Evolutionary conservation across 1,139 yeast species (phyloP).

Genomic region (Kodamaea arcana): DNA sequence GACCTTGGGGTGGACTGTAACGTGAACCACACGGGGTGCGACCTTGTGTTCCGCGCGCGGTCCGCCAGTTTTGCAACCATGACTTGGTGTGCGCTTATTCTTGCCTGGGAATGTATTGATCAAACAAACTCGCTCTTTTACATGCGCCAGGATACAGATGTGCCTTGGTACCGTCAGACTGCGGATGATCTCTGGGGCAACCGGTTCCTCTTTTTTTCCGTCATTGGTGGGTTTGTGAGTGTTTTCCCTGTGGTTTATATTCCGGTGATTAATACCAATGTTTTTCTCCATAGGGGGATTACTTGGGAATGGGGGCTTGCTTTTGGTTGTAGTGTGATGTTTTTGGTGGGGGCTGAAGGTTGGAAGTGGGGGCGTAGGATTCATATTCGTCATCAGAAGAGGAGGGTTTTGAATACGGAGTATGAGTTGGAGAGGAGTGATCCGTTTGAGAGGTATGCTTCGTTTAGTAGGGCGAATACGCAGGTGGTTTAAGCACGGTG

Average conservation of each 20-base stretch:
- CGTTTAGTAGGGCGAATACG: slow-evolving; percentile 20
- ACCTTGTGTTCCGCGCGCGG: slow-evolving; percentile 23
- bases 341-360: slow-evolving; percentile 20
- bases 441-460: slow-evolving; percentile 24
- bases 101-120: slow-evolving; percentile 28
- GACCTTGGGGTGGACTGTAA: slow-evolving; percentile 29
- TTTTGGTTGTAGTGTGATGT: slow-evolving; percentile 19
- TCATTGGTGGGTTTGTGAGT: slow-evolving; percentile 20
- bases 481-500: slow-evolving; percentile 9
- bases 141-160: slow-evolving; percentile 25
- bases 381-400: slow-evolving; percentile 14
- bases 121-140: slow-evolving; percentile 21
- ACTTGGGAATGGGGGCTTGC: slow-evolving; percentile 29
- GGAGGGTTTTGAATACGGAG: slow-evolving; percentile 20
- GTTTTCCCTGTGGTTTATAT: slow-evolving; percentile 28
- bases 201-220: slow-evolving; percentile 25
- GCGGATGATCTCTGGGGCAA: slow-evolving; percentile 22
- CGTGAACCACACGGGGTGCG: slow-evolving; percentile 14
- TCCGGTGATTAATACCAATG: slow-evolving; percentile 26
- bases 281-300: slow-evolving; percentile 23
- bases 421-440: slow-evolving; percentile 26
- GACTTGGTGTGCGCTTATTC: slow-evolving; percentile 29
- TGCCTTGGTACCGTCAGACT: slow-evolving; percentile 25
- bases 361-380: slow-evolving; percentile 26
- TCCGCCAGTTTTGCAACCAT: slow-evolving; percentile 24